Evolutionary conservation across 2,329 filamentous ascomycete genomes (phyloP).

Genomic region (Fusarium sulawesiense): DNA sequence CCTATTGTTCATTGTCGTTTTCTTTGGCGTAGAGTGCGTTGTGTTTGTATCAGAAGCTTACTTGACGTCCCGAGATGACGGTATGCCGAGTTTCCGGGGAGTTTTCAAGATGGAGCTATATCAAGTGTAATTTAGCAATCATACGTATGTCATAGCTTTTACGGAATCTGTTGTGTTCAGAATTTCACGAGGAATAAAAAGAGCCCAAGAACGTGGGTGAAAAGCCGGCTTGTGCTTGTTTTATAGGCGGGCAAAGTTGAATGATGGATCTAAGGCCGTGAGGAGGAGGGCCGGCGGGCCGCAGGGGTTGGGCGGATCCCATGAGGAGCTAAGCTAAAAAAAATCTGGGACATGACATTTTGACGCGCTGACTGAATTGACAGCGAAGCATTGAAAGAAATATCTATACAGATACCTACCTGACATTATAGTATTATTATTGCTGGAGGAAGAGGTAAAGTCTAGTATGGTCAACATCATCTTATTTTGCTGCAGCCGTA

Average conservation of each 20-base stretch:
- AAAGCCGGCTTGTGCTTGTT: conserved; percentile 45
- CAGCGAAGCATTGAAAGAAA: not conserved
- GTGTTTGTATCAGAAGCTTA: conserved; percentile 23
- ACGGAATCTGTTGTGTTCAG: conserved; percentile 50
- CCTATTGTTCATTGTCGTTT: not conserved
- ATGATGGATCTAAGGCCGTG: conserved; percentile 45
- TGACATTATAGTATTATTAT: not conserved
- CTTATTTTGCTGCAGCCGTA: not conserved
- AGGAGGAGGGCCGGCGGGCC: conserved; percentile 34
- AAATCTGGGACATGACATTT: conserved; percentile 39
- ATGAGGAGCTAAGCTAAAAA: conserved; percentile 38
- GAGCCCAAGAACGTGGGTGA: conserved; percentile 72
- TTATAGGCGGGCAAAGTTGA: conserved; percentile 49
- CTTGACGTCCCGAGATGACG: conserved; percentile 26
- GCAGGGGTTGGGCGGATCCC: conserved; percentile 37
- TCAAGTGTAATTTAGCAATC: conserved; percentile 19
- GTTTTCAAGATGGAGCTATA: conserved; percentile 14
- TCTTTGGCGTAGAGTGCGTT: conserved; percentile 10
- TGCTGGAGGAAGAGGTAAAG: not conserved
- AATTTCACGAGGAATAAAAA: conserved; percentile 63
- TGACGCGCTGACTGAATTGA: conserved; percentile 20
- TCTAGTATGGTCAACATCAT: not conserved
- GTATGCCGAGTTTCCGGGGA: conserved; percentile 24
- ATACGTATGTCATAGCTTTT: not conserved
- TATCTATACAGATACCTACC: not conserved